phyloP scores from a whole-genome alignment of 225 moss, liverwort and hornwort genomes.

The Bryoerythrophyllum caledonicum region DNA sequence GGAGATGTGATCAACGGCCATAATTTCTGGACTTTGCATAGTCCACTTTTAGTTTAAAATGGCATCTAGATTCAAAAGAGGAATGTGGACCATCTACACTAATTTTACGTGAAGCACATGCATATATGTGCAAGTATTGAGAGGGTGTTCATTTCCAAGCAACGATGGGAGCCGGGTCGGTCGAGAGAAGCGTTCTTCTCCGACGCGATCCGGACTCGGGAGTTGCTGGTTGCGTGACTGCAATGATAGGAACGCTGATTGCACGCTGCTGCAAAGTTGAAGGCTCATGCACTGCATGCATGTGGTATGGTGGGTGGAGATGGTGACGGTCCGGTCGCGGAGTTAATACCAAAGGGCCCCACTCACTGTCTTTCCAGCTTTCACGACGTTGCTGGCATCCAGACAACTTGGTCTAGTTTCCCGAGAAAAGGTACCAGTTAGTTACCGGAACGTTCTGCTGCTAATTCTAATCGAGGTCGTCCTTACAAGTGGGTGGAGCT shows the following conservation, averaged over 20 bases:
- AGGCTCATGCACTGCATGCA: background rate
- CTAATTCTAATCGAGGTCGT: background rate
- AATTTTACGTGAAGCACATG: no score
- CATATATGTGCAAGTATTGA: no score
- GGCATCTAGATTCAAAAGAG: no score
- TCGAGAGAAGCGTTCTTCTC: background rate
- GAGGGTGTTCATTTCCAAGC: no score
- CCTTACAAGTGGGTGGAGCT: no score
- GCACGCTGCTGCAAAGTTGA: background rate
- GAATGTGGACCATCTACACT: no score
- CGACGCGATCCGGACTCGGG: background rate
- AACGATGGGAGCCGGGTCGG: background rate
- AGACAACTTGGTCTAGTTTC: constrained; percentile 4
- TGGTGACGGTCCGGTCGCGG: background rate
- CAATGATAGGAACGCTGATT: background rate
- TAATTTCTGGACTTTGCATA: no score
- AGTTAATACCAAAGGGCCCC: background rate
- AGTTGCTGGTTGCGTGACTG: background rate
- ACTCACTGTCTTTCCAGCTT: background rate
- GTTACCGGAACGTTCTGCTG: background rate
- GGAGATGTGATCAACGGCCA: no score
- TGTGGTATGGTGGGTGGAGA: constrained; percentile 1
- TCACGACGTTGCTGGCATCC: background rate
- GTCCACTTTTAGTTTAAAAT: no score
- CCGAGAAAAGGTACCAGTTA: background rate